Conservation (phyloP, 371 early-diverging fungal genomes). For the Entomophthora muscae region DNA sequence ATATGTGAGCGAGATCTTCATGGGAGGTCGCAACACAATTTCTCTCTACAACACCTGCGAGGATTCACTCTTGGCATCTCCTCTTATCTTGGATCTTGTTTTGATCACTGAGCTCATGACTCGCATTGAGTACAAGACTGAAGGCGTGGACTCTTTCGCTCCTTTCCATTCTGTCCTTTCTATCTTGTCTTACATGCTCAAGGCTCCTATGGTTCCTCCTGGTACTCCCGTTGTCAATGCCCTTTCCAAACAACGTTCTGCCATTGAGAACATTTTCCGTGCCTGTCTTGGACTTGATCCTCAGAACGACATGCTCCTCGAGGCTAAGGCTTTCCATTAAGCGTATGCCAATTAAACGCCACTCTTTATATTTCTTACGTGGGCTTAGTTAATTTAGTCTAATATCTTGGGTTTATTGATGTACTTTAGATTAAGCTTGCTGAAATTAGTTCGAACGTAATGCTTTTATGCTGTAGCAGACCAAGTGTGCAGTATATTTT, state of each 20-base stretch:
- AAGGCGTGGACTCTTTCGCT: slow-evolving; percentile 39
- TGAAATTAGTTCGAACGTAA: no score
- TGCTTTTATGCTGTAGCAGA: no score
- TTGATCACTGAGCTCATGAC: slow-evolving; percentile 90
- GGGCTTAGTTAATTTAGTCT: neutral
- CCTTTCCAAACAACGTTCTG: slow-evolving; percentile 77
- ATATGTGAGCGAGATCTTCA: slow-evolving; percentile 92
- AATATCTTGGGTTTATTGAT: neutral
- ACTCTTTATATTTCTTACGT: no score
- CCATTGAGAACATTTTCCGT: slow-evolving; percentile 90
- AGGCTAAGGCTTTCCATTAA: slow-evolving; percentile 39
- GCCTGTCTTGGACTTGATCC: slow-evolving; percentile 86
- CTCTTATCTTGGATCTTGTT: slow-evolving; percentile 83
- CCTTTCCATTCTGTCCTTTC: slow-evolving; percentile 88
- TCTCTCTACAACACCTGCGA: slow-evolving; percentile 95
- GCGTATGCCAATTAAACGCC: no score
- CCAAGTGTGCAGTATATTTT: no score
- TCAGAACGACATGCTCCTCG: slow-evolving; percentile 77
- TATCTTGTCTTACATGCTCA: slow-evolving; percentile 73
- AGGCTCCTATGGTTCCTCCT: slow-evolving; percentile 80
- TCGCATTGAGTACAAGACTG: slow-evolving; percentile 70
- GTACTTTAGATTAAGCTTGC: neutral
- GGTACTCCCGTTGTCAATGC: slow-evolving; percentile 91
- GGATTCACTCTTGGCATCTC: slow-evolving; percentile 91
- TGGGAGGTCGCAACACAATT: slow-evolving; percentile 92